Percentiles rank a stretch among this genome's conserved stretches.
These are phyloP conservation scores for Colletotrichum gloeosporioides DNA, from an alignment of 2,329 filamentous ascomycete genomes.

Conservation along the genomic window DNA sequence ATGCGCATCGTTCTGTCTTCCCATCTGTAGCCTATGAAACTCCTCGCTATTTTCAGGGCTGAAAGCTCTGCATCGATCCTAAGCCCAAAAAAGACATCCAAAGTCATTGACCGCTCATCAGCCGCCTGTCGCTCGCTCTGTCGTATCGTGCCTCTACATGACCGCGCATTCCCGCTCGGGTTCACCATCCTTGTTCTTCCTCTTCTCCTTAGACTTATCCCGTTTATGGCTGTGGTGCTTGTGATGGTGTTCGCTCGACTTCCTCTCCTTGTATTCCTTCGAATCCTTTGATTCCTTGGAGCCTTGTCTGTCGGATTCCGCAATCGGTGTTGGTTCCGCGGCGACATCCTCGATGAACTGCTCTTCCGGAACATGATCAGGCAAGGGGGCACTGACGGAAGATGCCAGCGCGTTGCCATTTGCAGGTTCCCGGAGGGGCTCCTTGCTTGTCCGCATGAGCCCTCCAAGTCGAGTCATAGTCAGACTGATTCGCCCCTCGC, in stretches of 20 bases:
- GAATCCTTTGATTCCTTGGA: constrained; percentile 16
- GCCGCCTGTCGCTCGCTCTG: neutral
- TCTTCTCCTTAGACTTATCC: constrained; percentile 43
- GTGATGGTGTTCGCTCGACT: constrained; percentile 27
- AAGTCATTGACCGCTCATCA: neutral
- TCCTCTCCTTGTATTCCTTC: constrained; percentile 13
- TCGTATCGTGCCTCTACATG: constrained; percentile 41
- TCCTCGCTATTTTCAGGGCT: constrained; percentile 7
- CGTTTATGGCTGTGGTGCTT: constrained; percentile 38
- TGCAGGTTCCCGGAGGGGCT: constrained; percentile 42
- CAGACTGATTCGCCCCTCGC: constrained; percentile 62
- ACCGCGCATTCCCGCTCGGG: constrained; percentile 54
- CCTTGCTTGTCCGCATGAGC: constrained; percentile 57
- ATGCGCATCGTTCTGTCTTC: neutral
- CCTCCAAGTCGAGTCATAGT: constrained; percentile 62
- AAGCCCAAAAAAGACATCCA: neutral
- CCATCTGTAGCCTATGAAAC: constrained; percentile 2
- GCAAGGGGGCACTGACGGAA: constrained; percentile 10
- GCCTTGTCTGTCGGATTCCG: constrained; percentile 22
- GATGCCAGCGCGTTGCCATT: constrained; percentile 17
- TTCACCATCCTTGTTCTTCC: constrained; percentile 35
- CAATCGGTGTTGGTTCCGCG: neutral
- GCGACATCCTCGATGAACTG: constrained; percentile 22
- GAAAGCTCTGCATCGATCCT: neutral
- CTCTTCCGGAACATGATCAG: constrained; percentile 17